Evolutionary conservation across 2,329 filamentous ascomycete species (phyloP).

Genomic region (Pseudogymnoascus sp.): DNA sequence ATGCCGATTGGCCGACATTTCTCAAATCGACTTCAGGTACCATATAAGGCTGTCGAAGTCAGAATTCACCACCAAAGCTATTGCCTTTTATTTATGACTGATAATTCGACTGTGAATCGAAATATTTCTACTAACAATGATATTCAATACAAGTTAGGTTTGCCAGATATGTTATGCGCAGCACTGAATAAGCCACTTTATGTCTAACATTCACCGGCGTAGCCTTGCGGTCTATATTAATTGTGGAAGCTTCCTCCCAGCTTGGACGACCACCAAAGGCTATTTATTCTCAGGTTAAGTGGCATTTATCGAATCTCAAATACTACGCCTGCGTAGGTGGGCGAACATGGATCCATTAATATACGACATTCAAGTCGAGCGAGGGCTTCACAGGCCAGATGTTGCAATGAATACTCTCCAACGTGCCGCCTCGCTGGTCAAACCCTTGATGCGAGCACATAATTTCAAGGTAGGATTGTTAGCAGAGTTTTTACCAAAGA

Average conservation of each 20-base stretch:
- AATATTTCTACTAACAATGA: not conserved
- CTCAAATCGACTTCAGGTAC: not conserved
- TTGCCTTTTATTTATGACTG: not conserved
- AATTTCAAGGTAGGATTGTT: slow-evolving; percentile 73
- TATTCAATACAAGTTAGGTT: not conserved
- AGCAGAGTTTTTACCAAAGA: slow-evolving; percentile 75
- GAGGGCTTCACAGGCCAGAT: not conserved
- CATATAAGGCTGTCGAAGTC: not conserved
- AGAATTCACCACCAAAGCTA: not conserved
- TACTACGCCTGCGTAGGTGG: not conserved
- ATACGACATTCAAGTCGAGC: slow-evolving; percentile 3
- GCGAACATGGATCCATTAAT: not conserved
- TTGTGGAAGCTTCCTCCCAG: not conserved
- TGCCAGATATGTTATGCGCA: not conserved
- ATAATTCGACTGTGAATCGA: not conserved
- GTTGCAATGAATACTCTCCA: slow-evolving; percentile 48
- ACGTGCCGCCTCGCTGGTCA: slow-evolving; percentile 80
- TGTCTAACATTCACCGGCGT: not conserved
- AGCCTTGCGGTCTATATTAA: not conserved
- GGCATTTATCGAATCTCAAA: not conserved
- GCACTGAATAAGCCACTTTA: not conserved
- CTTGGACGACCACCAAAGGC: not conserved
- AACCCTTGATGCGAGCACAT: slow-evolving; percentile 87
- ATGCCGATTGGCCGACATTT: not conserved
- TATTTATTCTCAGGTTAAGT: not conserved